These are phyloP conservation scores for Xerocomus spinulosus DNA, from an alignment of 768 basidiomycete species.

Conservation along the genomic window DNA sequence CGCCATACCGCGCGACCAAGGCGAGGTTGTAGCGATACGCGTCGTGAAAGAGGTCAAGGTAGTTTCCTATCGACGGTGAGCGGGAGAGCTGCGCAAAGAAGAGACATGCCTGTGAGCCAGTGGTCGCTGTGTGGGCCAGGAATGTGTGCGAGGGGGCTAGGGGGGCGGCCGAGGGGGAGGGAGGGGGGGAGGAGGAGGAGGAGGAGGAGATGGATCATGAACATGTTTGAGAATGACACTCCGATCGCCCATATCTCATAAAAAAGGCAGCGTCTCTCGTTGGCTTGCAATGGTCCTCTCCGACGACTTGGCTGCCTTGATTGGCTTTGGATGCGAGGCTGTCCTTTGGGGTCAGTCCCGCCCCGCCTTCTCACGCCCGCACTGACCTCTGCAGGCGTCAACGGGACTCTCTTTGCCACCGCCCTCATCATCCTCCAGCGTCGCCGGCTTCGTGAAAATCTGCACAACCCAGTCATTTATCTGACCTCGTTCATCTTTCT, in stretches of 20 bases:
- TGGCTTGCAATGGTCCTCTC: constrained; percentile 21
- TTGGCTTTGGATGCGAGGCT: constrained; percentile 36
- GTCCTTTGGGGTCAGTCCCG: constrained; percentile 31
- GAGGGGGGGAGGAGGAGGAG: constrained; percentile 5
- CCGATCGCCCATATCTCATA: too few relatives aligned
- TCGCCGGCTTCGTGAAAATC: constrained; percentile 2
- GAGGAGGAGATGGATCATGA: constrained; percentile 1
- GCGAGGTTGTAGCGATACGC: constrained; percentile 29
- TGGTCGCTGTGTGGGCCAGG: constrained; percentile 32
- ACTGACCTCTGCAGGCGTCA: constrained; percentile 7
- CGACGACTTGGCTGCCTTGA: constrained; percentile 31
- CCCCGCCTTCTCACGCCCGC: too few relatives aligned
- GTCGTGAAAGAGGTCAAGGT: constrained; percentile 31
- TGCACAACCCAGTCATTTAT: constrained; percentile 26
- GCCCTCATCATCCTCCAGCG: constrained; percentile 24
- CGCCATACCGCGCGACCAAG: constrained; percentile 31
- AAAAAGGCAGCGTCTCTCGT: too few relatives aligned
- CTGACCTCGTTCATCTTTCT: constrained; percentile 31
- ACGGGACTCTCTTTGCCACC: constrained; percentile 27
- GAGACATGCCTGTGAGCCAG: constrained; percentile 31
- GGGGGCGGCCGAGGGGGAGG: constrained; percentile 9
- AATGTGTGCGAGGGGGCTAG: constrained; percentile 20
- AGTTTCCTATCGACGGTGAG: constrained; percentile 26
- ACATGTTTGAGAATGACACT: too few relatives aligned
- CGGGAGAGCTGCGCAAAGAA: too few relatives aligned